Evolutionary conservation across 768 basidiomycete genomes (phyloP), one percentile per base, ranked within the genome.

Genomic region (Gloeophyllum trabeum): DNA sequence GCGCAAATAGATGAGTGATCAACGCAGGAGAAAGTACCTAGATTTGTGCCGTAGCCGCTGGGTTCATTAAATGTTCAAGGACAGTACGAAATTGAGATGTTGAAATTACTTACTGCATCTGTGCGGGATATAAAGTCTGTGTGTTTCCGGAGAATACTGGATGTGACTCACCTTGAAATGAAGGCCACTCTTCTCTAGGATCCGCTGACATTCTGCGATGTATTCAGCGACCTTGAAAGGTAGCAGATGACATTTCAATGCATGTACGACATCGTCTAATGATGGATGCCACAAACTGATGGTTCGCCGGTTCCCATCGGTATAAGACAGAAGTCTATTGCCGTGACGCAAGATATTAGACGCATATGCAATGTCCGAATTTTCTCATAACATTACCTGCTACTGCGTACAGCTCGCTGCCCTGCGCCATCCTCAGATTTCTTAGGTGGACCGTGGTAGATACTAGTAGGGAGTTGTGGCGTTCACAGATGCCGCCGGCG

Each of bases 1-100:
- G 23, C 16, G 39, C 20, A 37, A 38, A 7, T 21, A 28, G 18
- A 42, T 34, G 14, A 38, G 18, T 19, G 28, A 14, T 19, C 5
- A n/a, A 10, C 19, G 21, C 34, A 16, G 13, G 13, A 26, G 30
- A 24, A 44, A 63, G 35, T 49, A 73, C 86, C 89, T 30, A 94
- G 53, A 56, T 94, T 94, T 1, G 93, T 96, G 18, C 92, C 92
- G 53, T 93, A 96, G 4, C 88, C 89, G 52, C 89, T 90, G 46
- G 13, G 22, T 2, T 21, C 22, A 35, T 5, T 39, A 6, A 46
- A 24, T 49, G 4, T 16, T 28, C 18, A 44, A 16, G 26, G 50
- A 40, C 6, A 22, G 44, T 24, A 46, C 23, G 20, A 35, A 13
- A 6, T 25, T 21, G 19, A 25, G 25, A 30, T 20, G 20, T 36